Base-by-base conservation (phyloP, 768 basidiomycete species). In the Suillus placidus region DNA sequence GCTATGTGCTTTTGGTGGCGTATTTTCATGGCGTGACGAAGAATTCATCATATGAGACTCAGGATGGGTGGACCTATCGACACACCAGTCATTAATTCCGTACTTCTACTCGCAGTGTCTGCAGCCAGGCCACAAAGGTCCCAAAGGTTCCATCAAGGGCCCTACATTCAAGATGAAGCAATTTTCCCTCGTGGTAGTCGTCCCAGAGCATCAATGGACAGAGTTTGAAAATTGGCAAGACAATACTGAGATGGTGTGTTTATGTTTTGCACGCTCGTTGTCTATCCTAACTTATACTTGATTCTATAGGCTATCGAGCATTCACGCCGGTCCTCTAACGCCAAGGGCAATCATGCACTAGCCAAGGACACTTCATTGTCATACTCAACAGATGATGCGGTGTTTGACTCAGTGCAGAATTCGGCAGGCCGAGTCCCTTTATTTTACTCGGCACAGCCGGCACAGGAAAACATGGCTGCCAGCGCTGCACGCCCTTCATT, bases 91-190 rank as follows among this genome's bases (percentile, higher is more conserved):
- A 9, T 12, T 23, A 12, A 9, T 7, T 2, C 54, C 47, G 6
- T 67, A 67, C 14, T 67, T 67, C 51, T 61, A 61, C 20, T 8
- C 37, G 1, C 58, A 61, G 1, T 67, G 66, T 42, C 51, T 67
- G 9, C 51, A 57, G 18, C 32, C 45, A 6, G 8, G 9, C 14
- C 49, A 2, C 14, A 64, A 67, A 52, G 52, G 43, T 4, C 38
- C n/a, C n/a, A n/a, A n/a, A n/a, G n/a, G n/a, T n/a, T n/a, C n/a
- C n/a, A 2, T 40, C 6, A 64, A 49, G 32, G 54, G 30, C 3
- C 32, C 14, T 4, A 42, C 6, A 26, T 67, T 67, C 62, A 67
- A 64, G n/a, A 54, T 35, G 16, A 61, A 64, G 6, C 58, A 64
- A 23, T 67, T 64, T n/a, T 6, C 9, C 3, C 30, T 67, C 10